Evolutionary conservation across 495 filamentous ascomycete species (phyloP).

Genomic region (Thozetella sp.): DNA sequence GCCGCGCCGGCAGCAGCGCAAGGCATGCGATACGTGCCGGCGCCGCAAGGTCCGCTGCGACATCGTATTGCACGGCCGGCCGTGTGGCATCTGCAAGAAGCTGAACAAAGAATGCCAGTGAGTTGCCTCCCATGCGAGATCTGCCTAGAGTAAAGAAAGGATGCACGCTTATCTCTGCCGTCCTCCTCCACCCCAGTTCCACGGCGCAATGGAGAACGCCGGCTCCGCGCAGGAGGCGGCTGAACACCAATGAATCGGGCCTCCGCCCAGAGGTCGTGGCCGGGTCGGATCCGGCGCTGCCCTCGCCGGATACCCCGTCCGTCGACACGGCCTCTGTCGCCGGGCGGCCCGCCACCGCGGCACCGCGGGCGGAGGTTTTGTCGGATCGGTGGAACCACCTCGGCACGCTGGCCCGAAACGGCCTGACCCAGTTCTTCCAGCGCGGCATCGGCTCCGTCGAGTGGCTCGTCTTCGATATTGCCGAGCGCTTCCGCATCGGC

Average conservation of each 20-base stretch:
- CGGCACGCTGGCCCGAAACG: background rate
- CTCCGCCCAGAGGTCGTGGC: background rate
- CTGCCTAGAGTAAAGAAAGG: no score
- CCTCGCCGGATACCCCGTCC: background rate
- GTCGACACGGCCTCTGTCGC: background rate
- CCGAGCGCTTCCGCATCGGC: background rate
- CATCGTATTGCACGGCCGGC: background rate
- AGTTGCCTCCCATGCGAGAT: no score
- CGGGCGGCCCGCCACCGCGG: background rate
- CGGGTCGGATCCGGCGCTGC: background rate
- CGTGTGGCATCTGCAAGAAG: background rate
- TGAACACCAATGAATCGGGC: background rate
- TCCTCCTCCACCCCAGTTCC: background rate
- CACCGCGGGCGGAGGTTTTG: background rate
- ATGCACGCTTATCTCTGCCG: background rate
- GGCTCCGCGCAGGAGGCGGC: background rate
- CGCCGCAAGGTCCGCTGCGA: slow-evolving; percentile 26
- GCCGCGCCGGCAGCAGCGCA: background rate
- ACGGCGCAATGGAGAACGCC: background rate
- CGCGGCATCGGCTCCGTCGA: background rate
- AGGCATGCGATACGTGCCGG: background rate
- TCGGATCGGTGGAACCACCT: background rate
- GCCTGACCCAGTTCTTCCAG: background rate
- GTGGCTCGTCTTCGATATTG: background rate
- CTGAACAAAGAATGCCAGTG: background rate